Percentiles rank a stretch among this genome's conserved stretches.
These are phyloP conservation scores for Cerrena zonata DNA, from an alignment of 1,284 basidiomycete species.

Conservation along the genomic window DNA sequence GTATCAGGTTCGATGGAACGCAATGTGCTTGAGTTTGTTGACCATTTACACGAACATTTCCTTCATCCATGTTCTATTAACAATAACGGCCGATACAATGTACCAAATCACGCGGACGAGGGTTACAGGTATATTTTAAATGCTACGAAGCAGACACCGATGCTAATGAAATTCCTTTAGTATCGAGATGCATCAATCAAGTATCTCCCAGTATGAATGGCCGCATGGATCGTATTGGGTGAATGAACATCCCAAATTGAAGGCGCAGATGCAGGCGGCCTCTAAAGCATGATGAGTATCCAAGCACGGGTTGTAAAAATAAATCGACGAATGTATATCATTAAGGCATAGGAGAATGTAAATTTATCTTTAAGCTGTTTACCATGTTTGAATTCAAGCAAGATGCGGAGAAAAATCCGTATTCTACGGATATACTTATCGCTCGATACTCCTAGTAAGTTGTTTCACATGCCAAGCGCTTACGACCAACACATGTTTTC, in stretches of 20 bases:
- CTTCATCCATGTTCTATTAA: constrained; percentile 87
- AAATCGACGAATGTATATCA: too few relatives aligned
- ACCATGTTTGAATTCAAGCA: too few relatives aligned
- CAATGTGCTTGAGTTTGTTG: constrained; percentile 81
- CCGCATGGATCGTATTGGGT: constrained; percentile 72
- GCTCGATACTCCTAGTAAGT: too few relatives aligned
- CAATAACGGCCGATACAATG: constrained; percentile 77
- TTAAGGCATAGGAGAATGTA: too few relatives aligned
- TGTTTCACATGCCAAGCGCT: too few relatives aligned
- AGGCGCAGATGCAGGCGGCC: constrained; percentile 10
- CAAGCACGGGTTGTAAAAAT: too few relatives aligned
- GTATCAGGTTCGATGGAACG: constrained; percentile 88
- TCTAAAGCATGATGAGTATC: too few relatives aligned
- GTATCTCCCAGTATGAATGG: constrained; percentile 72
- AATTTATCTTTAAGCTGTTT: too few relatives aligned
- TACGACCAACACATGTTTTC: too few relatives aligned
- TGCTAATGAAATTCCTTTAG: constrained; percentile 29
- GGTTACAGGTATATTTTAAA: constrained; percentile 60
- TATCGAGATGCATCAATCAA: constrained; percentile 71
- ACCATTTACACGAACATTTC: constrained; percentile 93
- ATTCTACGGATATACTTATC: too few relatives aligned
- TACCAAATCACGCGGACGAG: constrained; percentile 58
- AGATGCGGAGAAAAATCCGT: too few relatives aligned
- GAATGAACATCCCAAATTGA: constrained; percentile 17
- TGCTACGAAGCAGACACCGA: not conserved